These are phyloP conservation scores for Marvania coccoides DNA, from an alignment of 139 green algal genomes.

Conservation along the genomic window DNA sequence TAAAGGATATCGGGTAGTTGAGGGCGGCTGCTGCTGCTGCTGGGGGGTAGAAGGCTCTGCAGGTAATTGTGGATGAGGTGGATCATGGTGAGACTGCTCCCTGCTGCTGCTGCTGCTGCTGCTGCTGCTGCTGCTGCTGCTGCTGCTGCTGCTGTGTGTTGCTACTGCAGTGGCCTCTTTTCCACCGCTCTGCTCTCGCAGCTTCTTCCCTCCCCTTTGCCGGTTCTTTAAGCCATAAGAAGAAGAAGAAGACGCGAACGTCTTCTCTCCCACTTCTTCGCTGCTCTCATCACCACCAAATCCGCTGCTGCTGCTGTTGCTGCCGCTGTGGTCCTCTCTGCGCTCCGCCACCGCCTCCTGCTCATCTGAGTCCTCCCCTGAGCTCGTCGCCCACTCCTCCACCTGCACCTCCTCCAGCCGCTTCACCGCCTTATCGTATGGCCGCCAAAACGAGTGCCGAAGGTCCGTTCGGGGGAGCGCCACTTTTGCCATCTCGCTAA, in stretches of 20 bases:
- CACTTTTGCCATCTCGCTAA: neutral
- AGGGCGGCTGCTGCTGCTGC: neutral
- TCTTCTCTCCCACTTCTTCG: neutral
- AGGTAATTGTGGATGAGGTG: neutral
- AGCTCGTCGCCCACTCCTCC: neutral
- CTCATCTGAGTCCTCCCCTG: neutral
- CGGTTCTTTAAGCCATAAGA: neutral
- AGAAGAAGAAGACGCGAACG: neutral
- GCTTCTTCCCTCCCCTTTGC: neutral
- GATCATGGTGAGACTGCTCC: neutral
- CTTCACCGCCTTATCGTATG: neutral
- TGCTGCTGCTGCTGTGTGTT: neutral
- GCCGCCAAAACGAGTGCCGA: neutral
- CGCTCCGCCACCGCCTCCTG: neutral
- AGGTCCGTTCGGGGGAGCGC: neutral
- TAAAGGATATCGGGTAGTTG: neutral
- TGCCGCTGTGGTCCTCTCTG: neutral
- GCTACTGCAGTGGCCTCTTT: neutral
- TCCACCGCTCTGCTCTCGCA: neutral
- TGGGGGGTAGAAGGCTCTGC: neutral
- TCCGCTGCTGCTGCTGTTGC: neutral
- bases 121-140: neutral
- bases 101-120: neutral
- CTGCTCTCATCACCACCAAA: neutral
- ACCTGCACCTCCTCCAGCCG: neutral